Evolutionary conservation across 108 stramenopile genomes (phyloP), one percentile per base, ranked within the genome.

Genomic region (Ochromonas danica): DNA sequence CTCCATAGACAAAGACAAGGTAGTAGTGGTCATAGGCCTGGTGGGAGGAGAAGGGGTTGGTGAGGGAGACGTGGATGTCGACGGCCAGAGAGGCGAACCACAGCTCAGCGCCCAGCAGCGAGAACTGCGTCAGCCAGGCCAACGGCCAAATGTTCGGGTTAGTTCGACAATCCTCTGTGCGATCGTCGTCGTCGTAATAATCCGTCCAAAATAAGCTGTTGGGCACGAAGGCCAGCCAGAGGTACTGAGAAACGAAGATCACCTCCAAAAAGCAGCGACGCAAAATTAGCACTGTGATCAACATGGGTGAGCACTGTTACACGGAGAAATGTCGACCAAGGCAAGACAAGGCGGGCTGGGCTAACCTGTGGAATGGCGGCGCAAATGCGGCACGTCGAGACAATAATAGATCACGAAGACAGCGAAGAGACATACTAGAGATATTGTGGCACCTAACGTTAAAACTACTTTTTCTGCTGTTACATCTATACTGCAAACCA

Each of bases 241-340:
- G 35, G 38, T 75, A 75, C 40, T 75, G 72, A 75, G 72, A 75
- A 10, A 75, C 72, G 51, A 75, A 75, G n/a, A 75, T 6, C 6
- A 75, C 27, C 38, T 75, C 72, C 3, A 57, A 36, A 3, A 75
- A 14, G 51, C 31, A 42, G 14, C 38, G 6, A 38, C 31, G 36
- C 3, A 75, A 14, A 22, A 27, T 60, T 41, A 75, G 6, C 10
- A 10, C 72, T 75, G 38, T 28, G 31, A 28, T 31, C 17, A 31
- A 67, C 17, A 51, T 51, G 22, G 6, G 22, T 51, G n/a, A 51
- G 14, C 6, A 51, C 22, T 14, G 45, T 14, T 51, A 51, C 6
- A 22, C 22, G 6, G 22, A 6, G 14, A 51, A 14, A 51, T 14
- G 6, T 14, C 45, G 6, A 51, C 6, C 45, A 51, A 14, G 6